Evolutionary conservation across 2,329 filamentous ascomycete species (phyloP), one percentile per base, ranked within the genome.

Genomic region (Venturia carpophila): DNA sequence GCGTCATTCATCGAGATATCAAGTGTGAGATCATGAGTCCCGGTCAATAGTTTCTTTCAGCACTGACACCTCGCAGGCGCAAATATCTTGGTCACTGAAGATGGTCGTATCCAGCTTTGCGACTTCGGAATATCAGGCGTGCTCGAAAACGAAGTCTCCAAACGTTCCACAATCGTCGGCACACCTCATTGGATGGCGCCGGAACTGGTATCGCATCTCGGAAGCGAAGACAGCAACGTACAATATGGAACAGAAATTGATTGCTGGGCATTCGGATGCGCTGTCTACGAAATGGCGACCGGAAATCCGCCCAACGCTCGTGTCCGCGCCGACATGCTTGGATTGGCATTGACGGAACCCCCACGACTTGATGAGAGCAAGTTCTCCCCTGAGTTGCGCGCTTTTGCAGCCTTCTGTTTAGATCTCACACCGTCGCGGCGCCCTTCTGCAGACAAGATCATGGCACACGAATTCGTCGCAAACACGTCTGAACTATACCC

Each of bases 171-270:
- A 0, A 87, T 93, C 61, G 89, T 93, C 65, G 90, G 90, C 27
- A 94, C 91, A 0, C 87, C 88, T 3, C 87, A 92, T 74, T 94
- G 90, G 88, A 92, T 94, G 90, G 89, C 91, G 0, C 89, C 88
- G 0, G 91, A 94, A 71, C 80, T 93, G 15, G 87, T 80, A 67
- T 71, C 60, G 71, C 52, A 65, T 52, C 45, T 89, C 69, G 84
- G 87, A 66, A 80, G 83, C 45, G 79, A 83, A 4, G 87, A 87
- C 66, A 87, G 85, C 17, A 87, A 75, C 63, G 68, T 69, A 41
- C 64, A 66, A 21, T 82, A 82, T 69, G 79, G 80, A 13, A 78
- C 74, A 7, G 80, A 82, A 65, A 75, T 82, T 55, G 90, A 94
- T 70, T 91, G 92, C 62, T 94, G 91, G 90, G 89, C 90, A 1